A percentile compares a stretch with the other conserved stretches of the same genome.
These are phyloP conservation scores for Arabidopsis suecica DNA, from an alignment of 345 rosid genomes.

Conservation along the genomic window DNA sequence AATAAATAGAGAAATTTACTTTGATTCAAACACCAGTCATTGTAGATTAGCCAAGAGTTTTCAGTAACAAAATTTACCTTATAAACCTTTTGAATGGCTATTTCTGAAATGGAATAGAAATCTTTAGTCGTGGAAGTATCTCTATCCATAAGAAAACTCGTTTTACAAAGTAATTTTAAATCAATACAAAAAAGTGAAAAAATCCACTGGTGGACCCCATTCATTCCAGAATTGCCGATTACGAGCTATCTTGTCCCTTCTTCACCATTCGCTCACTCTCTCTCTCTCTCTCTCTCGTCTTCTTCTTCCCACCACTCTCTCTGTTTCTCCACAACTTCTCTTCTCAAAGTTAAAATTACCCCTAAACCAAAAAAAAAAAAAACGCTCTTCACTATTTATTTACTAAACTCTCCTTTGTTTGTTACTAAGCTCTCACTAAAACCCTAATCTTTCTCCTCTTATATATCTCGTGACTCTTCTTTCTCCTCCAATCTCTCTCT, in stretches of 20 bases:
- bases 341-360: not conserved
- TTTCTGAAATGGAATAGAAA: slow-evolving; percentile 2
- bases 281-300: slow-evolving; percentile 5
- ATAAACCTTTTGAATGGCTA: not conserved
- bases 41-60: not conserved
- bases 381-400: slow-evolving; percentile 20
- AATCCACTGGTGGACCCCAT: slow-evolving; percentile 46
- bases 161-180: not conserved
- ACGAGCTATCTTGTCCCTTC: slow-evolving; percentile 53
- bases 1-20: not conserved
- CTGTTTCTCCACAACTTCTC: slow-evolving; percentile 5
- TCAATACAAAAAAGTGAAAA: slow-evolving; percentile 31
- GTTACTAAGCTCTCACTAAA: slow-evolving; percentile 12
- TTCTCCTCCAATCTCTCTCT: slow-evolving; percentile 40
- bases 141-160: slow-evolving; percentile 35
- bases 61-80: not conserved
- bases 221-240: slow-evolving; percentile 43
- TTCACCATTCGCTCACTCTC: slow-evolving; percentile 51
- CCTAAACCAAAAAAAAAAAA: not conserved
- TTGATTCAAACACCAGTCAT: not conserved
- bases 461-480: slow-evolving; percentile 46
- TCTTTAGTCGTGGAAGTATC: not conserved
- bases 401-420: slow-evolving; percentile 26
- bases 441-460: slow-evolving; percentile 38
- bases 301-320: slow-evolving; percentile 30